Evolutionary conservation across 352 stramenopile species (phyloP).

Genomic region (Globisporangium splendens): DNA sequence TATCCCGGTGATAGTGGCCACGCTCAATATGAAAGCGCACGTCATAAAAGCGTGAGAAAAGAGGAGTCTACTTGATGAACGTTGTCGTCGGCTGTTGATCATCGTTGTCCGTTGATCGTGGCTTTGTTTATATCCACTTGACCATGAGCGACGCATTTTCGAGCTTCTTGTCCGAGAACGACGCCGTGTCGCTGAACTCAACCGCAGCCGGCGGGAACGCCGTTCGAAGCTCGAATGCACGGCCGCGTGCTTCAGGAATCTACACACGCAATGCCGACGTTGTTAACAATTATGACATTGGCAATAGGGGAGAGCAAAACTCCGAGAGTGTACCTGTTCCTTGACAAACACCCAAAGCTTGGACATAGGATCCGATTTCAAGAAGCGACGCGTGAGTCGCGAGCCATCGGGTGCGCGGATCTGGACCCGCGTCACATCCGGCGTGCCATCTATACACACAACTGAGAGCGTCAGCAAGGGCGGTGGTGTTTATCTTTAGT

Average conservation of each 20-base stretch:
- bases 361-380: constrained; percentile 63
- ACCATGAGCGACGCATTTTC: constrained; percentile 78
- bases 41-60: no score
- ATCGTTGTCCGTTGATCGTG: not conserved
- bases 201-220: constrained; percentile 56
- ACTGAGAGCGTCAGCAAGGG: no score
- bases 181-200: constrained; percentile 42
- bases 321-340: constrained; percentile 45
- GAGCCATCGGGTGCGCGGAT: constrained; percentile 65
- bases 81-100: no score
- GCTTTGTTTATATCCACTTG: constrained; percentile 42
- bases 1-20: no score
- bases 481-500: no score
- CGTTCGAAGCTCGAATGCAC: constrained; percentile 73
- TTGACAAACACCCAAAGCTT: constrained; percentile 71
- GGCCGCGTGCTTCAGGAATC: constrained; percentile 60
- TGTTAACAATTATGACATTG: not conserved
- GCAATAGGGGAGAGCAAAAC: constrained; percentile 1
- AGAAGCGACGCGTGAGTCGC: constrained; percentile 65
- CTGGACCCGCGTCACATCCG: constrained; percentile 61
- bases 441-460: constrained; percentile 29
- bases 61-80: no score
- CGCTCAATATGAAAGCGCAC: no score
- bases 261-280: constrained; percentile 11
- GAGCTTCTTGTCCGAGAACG: constrained; percentile 63